Evolutionary conservation across 2,329 filamentous ascomycete species (phyloP), one percentile per base, ranked within the genome.

Genomic region (Penicillium sp.): DNA sequence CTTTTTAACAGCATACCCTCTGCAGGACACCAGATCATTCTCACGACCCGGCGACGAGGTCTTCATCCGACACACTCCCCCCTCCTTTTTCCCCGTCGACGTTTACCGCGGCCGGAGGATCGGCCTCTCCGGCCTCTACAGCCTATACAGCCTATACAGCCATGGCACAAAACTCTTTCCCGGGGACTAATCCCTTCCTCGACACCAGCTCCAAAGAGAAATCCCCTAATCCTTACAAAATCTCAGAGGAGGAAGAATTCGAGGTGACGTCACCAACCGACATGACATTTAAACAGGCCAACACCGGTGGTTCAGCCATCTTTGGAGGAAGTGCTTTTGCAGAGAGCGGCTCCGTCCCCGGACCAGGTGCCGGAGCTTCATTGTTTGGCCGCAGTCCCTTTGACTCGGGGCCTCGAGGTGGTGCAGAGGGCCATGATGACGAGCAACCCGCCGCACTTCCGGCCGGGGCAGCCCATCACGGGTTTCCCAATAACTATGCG

Each of bases 401-500:
- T 55, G 71, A 66, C 43, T 56, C 57, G 37, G 63, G 55, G 7
- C 33, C 66, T 35, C 62, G 55, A 44, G 64, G 63, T 4, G 58
- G 66, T 16, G 59, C 62, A 35, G 70, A 59, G 13, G 65, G 66
- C 16, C 62, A 64, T 16, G 65, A 67, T 5, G 62, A 66, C 31
- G 60, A 61, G 35, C 66, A 66, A 55, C 62, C 61, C 18, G 66
- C 63, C 14, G 61, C 67, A 54, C 71, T 73, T 56, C 71, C 71
- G 14, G 69, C 63, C 1, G 69, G 63, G 39, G 59, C 61, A 9
- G 51, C 64, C 43, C 63, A 68, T 40, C 69, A 74, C 50, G 74
- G 75, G 14, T 71, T 96, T 72, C 95, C 95, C 56, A 89, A 86
- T 68, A 93, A 98, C 75, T 98, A 97, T 80, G 96, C 96, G 76